These are phyloP conservation scores for Fusarium coicis DNA, from an alignment of 2,329 filamentous ascomycete species.

Conservation along the genomic window DNA sequence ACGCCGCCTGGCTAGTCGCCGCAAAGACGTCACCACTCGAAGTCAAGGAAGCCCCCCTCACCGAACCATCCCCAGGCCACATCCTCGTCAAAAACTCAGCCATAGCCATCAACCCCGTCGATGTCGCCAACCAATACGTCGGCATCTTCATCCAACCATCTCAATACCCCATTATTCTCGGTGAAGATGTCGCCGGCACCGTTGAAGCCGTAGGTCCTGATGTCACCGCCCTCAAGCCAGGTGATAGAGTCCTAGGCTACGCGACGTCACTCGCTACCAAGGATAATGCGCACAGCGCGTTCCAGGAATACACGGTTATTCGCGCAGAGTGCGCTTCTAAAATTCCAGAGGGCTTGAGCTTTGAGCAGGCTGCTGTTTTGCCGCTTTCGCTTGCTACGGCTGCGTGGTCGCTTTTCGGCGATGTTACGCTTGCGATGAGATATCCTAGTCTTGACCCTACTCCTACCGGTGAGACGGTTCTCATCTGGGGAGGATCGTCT, in stretches of 20 bases:
- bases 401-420: slow-evolving; percentile 36
- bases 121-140: slow-evolving; percentile 40
- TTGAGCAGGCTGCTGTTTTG: slow-evolving; percentile 36
- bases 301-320: slow-evolving; percentile 32
- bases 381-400: slow-evolving; percentile 37
- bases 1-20: slow-evolving; percentile 15
- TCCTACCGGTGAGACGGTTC: not conserved
- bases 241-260: slow-evolving; percentile 38
- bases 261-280: slow-evolving; percentile 48
- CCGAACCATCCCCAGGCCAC: not conserved
- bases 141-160: not conserved
- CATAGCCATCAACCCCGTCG: slow-evolving; percentile 48
- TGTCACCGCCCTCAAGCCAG: slow-evolving; percentile 33
- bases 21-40: slow-evolving; percentile 28
- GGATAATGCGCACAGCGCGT: slow-evolving; percentile 30
- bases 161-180: slow-evolving; percentile 42
- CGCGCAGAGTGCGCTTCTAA: slow-evolving; percentile 18
- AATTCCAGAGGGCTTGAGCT: slow-evolving; percentile 35
- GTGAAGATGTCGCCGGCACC: slow-evolving; percentile 47
- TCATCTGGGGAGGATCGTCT: slow-evolving; percentile 61
- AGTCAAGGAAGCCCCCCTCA: slow-evolving; percentile 25
- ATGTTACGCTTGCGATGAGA: slow-evolving; percentile 12
- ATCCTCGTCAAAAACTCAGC: slow-evolving; percentile 46
- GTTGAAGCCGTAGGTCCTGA: slow-evolving; percentile 46
- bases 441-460: slow-evolving; percentile 1